Conservation (phyloP, 805 yeast species). For the Jamesozyma gamospora region DNA sequence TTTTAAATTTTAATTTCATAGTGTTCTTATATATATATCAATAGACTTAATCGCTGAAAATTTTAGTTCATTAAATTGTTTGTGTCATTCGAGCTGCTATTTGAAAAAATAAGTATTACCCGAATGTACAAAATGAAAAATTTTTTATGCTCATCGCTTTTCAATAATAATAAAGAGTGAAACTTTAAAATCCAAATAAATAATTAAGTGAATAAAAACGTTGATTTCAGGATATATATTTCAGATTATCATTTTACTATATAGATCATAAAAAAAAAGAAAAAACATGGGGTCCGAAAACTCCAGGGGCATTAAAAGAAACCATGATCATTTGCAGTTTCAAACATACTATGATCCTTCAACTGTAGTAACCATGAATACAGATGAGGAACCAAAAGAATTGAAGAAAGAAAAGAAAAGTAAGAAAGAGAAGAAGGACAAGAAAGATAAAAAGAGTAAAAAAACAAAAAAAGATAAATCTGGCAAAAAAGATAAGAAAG, state of each 20-base stretch:
- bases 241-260: too few species aligned
- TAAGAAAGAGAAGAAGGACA: constrained; percentile 10
- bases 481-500: constrained; percentile 4
- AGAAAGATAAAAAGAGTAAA: constrained; percentile 4
- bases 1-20: constrained; percentile 14
- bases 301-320: neutral
- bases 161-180: too few species aligned
- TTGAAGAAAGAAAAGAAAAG: constrained; percentile 3
- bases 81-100: too few species aligned
- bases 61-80: too few species aligned
- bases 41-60: too few species aligned
- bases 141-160: neutral
- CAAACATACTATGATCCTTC: constrained; percentile 1
- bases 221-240: too few species aligned
- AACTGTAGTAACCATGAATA: neutral
- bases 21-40: neutral
- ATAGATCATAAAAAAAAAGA: neutral
- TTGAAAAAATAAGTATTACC: neutral
- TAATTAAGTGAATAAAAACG: too few species aligned
- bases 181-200: too few species aligned
- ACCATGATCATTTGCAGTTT: neutral
- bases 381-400: neutral
- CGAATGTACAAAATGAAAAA: neutral
- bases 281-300: constrained; percentile 1
- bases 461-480: constrained; percentile 10